Percentiles rank a stretch among this genome's conserved stretches.
These are phyloP conservation scores for Rosellinia necatrix DNA, from an alignment of 2,329 filamentous ascomycete genomes.

Conservation along the genomic window DNA sequence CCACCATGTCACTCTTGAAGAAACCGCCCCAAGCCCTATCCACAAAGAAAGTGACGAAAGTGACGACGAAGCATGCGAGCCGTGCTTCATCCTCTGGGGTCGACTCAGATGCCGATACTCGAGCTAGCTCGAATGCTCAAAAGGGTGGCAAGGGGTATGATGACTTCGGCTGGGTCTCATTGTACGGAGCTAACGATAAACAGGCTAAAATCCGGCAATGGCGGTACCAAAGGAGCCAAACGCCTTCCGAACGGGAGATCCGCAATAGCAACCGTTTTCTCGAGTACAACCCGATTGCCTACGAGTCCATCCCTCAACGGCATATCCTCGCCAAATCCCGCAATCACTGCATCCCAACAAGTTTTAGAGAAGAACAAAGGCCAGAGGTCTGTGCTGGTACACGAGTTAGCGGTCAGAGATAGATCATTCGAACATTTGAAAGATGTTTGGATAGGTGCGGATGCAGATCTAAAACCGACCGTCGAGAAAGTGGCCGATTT, in stretches of 20 bases:
- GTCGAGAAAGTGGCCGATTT: conserved; percentile 64
- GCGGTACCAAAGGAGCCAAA: conserved; percentile 36
- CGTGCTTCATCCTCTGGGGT: conserved; percentile 46
- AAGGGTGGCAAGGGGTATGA: conserved; percentile 53
- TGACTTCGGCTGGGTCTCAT: conserved; percentile 10
- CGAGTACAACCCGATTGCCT: conserved; percentile 50
- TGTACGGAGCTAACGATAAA: conserved; percentile 38
- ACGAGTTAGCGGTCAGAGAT: conserved; percentile 62
- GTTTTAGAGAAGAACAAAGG: conserved; percentile 59
- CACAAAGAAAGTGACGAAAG: conserved; percentile 38
- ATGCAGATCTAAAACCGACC: conserved; percentile 58
- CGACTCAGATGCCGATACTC: conserved; percentile 44
- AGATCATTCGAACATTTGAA: conserved; percentile 55
- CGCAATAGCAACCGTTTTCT: conserved; percentile 50
- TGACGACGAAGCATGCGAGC: conserved; percentile 38
- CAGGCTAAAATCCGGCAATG: conserved; percentile 48
- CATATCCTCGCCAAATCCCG: conserved; percentile 59
- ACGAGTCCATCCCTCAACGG: conserved; percentile 61
- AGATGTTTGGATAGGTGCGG: conserved; percentile 55
- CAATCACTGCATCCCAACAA: conserved; percentile 56
- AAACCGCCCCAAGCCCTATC: conserved; percentile 40
- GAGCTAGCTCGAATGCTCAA: conserved; percentile 19
- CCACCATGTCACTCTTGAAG: conserved; percentile 56
- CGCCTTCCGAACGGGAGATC: conserved; percentile 41
- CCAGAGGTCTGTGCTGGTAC: conserved; percentile 58